Evolutionary conservation across 2,329 filamentous ascomycete species (phyloP), one percentile per base, ranked within the genome.

Genomic region (Colletotrichum zoysiae): DNA sequence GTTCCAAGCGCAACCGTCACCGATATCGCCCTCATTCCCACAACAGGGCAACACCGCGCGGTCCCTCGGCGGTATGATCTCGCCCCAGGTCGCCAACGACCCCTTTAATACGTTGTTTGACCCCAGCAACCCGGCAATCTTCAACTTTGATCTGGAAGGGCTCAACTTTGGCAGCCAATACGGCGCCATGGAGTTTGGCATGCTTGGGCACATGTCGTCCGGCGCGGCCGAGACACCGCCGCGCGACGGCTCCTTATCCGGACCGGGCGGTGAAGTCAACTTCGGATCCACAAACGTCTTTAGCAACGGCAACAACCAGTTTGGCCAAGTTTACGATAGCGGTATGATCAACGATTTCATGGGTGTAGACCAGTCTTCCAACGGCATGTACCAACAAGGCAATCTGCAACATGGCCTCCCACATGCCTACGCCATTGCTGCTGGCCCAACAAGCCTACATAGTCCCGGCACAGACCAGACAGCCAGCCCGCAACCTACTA

Each of bases 141-240:
- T 97, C 87, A 98, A 98, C 80, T 97, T 98, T 81, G 95, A 98
- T 80, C 89, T 98, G 14, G 95, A 97, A 67, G 95, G 94, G 71
- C 88, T 98, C 79, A 96, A 96, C 80, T 99, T 98, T 81, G 95
- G 95, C 67, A 98, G 96, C 79, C 94, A 97, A 75, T 99, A 98
- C 79, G 95, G 95, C 72, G 95, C 95, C 23, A 87, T 97, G 81
- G 96, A 98, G 81, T 98, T 98, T 80, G 93, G 95, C 65, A 98
- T 98, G 89, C 89, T 99, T 0, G 95, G 94, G 38, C 95, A 98
- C 80, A 97, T 99, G 93, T 94, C 94, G 71, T 94, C 93, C n/a
- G 93, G 93, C 18, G 92, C 93, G 18, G 92, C 91, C n/a, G 93
- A 96, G 76, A 93, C 91, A 20, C 90, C 92, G 8, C 89, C 92